Evolutionary conservation across 2,329 filamentous ascomycete genomes (phyloP).

Genomic region (Colletotrichum somersetense): DNA sequence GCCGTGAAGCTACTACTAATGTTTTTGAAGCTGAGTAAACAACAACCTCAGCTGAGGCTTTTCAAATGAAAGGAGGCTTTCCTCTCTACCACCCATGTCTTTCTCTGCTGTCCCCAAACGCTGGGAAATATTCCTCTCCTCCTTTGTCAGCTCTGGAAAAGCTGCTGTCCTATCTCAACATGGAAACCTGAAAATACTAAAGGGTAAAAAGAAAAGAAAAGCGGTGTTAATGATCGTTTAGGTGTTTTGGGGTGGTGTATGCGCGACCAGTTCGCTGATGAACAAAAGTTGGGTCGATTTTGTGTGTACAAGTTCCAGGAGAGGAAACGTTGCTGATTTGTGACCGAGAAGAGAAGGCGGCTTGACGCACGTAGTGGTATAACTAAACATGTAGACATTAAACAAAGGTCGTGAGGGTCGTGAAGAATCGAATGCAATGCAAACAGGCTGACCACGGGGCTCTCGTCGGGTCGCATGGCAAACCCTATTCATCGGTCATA

Average conservation of each 20-base stretch:
- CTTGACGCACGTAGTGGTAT: slow-evolving; percentile 41
- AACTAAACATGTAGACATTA: slow-evolving; percentile 44
- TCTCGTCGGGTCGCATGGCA: slow-evolving; percentile 14
- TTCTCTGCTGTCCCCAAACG: not conserved
- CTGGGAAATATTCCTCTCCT: not conserved
- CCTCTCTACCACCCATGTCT: not conserved
- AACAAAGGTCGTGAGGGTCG: slow-evolving; percentile 44
- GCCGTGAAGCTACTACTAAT: slow-evolving; percentile 24
- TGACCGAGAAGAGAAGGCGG: slow-evolving; percentile 41
- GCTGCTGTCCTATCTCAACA: slow-evolving; percentile 8
- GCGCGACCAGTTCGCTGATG: slow-evolving; percentile 13
- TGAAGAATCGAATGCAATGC: slow-evolving; percentile 43
- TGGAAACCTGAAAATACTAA: slow-evolving; percentile 16
- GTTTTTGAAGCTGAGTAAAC: slow-evolving; percentile 20
- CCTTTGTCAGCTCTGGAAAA: slow-evolving; percentile 9
- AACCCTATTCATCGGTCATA: slow-evolving; percentile 7
- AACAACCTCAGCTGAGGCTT: slow-evolving; percentile 19
- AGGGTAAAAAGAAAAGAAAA: slow-evolving; percentile 22
- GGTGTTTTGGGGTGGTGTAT: slow-evolving; percentile 25
- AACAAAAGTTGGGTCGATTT: slow-evolving; percentile 17
- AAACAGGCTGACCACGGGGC: slow-evolving; percentile 21
- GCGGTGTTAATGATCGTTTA: not conserved
- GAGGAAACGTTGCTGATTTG: slow-evolving; percentile 30
- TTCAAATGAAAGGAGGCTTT: not conserved
- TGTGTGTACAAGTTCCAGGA: slow-evolving; percentile 22